Evolutionary conservation across 768 basidiomycete species (phyloP).

Genomic region (Sarcodon aspratus): DNA sequence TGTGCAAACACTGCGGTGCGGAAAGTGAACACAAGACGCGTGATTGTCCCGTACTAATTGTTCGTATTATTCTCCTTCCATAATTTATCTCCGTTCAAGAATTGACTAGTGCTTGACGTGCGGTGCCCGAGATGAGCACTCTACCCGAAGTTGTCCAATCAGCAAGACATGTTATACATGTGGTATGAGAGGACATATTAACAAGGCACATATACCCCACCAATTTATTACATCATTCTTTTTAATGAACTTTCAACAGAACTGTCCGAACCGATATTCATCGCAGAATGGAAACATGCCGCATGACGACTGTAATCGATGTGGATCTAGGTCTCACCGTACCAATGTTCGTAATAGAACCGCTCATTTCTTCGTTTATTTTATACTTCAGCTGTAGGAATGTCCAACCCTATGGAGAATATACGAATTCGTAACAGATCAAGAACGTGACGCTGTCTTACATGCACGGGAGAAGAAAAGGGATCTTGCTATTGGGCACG

Average conservation of each 20-base stretch:
- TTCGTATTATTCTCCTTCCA: constrained; percentile 23
- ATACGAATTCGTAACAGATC: constrained; percentile 58
- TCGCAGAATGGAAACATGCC: constrained; percentile 15
- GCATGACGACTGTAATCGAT: constrained; percentile 53
- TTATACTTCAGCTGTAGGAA: constrained; percentile 36
- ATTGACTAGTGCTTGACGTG: constrained; percentile 61
- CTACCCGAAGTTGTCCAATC: constrained; percentile 67
- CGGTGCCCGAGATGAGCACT: constrained; percentile 71
- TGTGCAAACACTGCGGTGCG: constrained; percentile 72
- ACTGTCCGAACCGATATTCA: constrained; percentile 55
- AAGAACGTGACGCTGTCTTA: constrained; percentile 35
- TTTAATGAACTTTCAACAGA: constrained; percentile 22
- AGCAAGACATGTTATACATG: constrained; percentile 73
- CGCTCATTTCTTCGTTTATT: constrained; percentile 10
- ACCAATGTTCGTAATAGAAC: constrained; percentile 33
- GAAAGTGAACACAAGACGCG: constrained; percentile 59
- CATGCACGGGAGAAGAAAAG: constrained; percentile 37
- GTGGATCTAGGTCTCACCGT: constrained; percentile 52
- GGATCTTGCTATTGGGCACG: constrained; percentile 42
- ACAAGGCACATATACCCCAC: constrained; percentile 35
- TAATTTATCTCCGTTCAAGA: not conserved
- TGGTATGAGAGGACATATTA: constrained; percentile 79
- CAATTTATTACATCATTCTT: not conserved
- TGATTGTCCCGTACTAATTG: constrained; percentile 64
- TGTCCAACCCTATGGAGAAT: constrained; percentile 77